A percentile compares a stretch with the other conserved stretches of the same genome.
Evolutionary conservation across 2,329 filamentous ascomycete genomes (phyloP).

Genomic region (Pyricularia grisea): DNA sequence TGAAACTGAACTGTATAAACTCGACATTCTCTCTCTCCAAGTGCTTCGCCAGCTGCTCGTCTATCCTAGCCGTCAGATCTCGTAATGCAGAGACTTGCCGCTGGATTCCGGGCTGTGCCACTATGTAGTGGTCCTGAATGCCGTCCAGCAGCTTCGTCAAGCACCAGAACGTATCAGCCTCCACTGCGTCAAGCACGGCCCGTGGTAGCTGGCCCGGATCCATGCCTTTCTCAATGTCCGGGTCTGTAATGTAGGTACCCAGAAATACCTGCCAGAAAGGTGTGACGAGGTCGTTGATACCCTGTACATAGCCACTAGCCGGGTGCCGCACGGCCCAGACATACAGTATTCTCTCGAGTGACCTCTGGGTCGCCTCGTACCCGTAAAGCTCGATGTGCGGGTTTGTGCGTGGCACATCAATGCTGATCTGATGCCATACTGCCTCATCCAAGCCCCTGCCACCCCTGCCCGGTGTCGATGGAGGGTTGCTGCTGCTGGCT

Average conservation of each 20-base stretch:
- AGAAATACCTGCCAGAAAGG: constrained; percentile 98
- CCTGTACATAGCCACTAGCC: constrained; percentile 94
- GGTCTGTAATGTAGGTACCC: constrained; percentile 88
- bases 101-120: constrained; percentile 93
- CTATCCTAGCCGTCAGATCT: constrained; percentile 86
- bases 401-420: constrained; percentile 92
- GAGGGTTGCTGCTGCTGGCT: not conserved
- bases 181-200: constrained; percentile 87
- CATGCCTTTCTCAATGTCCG: constrained; percentile 88
- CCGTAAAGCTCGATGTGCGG: constrained; percentile 91
- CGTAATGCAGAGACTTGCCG: constrained; percentile 82
- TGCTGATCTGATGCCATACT: constrained; percentile 99
- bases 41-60: constrained; percentile 74
- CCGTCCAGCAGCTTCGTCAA: constrained; percentile 95
- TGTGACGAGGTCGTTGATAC: constrained; percentile 95
- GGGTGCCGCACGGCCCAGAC: constrained; percentile 97
- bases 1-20: constrained; percentile 98
- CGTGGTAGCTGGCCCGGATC: constrained; percentile 90
- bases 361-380: constrained; percentile 92
- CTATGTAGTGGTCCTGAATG: constrained; percentile 98
- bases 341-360: constrained; percentile 88
- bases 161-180: constrained; percentile 98
- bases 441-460: constrained; percentile 66
- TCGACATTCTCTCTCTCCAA: constrained; percentile 86
- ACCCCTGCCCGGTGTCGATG: constrained; percentile 9